Evolutionary conservation across 23 red algal genomes (phyloP).

Genomic region (Gracilaria gracilis): DNA sequence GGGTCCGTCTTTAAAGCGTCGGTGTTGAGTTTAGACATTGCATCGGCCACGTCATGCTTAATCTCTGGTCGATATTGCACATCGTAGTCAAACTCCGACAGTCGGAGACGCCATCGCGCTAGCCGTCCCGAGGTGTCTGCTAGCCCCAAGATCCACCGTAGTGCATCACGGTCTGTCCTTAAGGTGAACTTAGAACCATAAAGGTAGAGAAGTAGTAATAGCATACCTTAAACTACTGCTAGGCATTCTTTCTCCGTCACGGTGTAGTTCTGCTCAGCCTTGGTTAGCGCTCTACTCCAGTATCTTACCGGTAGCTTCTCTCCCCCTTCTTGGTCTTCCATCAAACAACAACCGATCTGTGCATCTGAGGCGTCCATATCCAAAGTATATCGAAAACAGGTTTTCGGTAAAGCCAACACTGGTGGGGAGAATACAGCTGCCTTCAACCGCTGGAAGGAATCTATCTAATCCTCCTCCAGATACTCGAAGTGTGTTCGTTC

Average conservation of each 20-base stretch:
- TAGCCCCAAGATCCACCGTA: conserved; percentile 7
- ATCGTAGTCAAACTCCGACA: conserved; percentile 26
- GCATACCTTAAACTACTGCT: neutral
- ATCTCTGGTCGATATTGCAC: neutral
- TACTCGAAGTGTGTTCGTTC: neutral
- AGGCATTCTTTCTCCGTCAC: neutral
- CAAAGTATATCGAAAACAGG: neutral
- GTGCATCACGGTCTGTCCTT: neutral
- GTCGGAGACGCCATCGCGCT: conserved; percentile 14
- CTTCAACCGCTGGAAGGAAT: conserved; percentile 37
- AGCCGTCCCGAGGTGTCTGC: neutral
- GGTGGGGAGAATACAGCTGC: neutral
- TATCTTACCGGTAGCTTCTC: conserved; percentile 15
- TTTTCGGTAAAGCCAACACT: conserved; percentile 7
- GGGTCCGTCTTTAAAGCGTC: neutral
- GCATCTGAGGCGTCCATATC: conserved; percentile 11
- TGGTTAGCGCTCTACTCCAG: neutral
- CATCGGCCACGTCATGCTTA: conserved; percentile 14
- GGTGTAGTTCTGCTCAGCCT: neutral
- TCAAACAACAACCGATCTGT: conserved; percentile 22
- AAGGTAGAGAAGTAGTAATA: conserved; percentile 1
- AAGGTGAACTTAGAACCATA: conserved; percentile 3
- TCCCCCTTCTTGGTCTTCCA: neutral
- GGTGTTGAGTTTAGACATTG: neutral
- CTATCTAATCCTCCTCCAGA: neutral